These are phyloP conservation scores for Herpetospermum pedunculosum DNA, from an alignment of 306 rosid genomes.

Conservation along the genomic window DNA sequence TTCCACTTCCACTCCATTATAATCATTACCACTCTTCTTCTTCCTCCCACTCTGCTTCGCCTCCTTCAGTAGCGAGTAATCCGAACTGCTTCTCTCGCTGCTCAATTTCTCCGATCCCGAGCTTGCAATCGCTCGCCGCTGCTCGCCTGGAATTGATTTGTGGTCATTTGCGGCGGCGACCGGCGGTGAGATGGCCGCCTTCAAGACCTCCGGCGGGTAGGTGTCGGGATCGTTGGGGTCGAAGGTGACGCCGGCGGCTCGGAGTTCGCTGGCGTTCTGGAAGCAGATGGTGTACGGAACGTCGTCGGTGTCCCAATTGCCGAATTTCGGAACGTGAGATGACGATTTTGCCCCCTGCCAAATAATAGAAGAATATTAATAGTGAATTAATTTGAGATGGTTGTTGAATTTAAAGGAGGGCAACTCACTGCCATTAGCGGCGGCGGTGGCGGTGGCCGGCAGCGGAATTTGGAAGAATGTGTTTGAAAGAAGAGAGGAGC, in stretches of 20 bases:
- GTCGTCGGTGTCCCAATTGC: conserved; percentile 37
- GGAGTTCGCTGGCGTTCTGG: conserved; percentile 28
- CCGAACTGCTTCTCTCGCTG: conserved; percentile 18
- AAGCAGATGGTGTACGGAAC: conserved; percentile 30
- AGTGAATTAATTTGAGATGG: not conserved
- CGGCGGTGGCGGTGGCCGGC: not conserved
- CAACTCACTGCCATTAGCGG: not conserved
- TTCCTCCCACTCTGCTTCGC: not conserved
- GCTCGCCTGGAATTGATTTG: not conserved
- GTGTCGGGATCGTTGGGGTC: conserved; percentile 41
- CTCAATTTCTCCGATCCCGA: not conserved
- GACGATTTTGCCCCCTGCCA: not conserved
- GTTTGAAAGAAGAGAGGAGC: not conserved
- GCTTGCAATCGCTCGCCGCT: not conserved
- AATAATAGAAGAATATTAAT: not conserved
- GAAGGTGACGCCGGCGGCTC: conserved; percentile 5
- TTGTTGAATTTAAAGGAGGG: too few relatives aligned
- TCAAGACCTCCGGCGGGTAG: conserved; percentile 31
- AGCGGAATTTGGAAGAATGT: not conserved
- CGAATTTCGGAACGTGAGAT: conserved; percentile 18
- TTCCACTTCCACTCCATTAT: conserved; percentile 2
- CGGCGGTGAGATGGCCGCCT: too few relatives aligned
- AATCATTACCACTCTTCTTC: conserved; percentile 10
- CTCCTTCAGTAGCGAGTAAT: conserved; percentile 2
- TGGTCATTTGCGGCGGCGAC: not conserved